These are phyloP conservation scores for Aspergillus biplanus DNA, from an alignment of 495 filamentous ascomycete species.

Conservation along the genomic window DNA sequence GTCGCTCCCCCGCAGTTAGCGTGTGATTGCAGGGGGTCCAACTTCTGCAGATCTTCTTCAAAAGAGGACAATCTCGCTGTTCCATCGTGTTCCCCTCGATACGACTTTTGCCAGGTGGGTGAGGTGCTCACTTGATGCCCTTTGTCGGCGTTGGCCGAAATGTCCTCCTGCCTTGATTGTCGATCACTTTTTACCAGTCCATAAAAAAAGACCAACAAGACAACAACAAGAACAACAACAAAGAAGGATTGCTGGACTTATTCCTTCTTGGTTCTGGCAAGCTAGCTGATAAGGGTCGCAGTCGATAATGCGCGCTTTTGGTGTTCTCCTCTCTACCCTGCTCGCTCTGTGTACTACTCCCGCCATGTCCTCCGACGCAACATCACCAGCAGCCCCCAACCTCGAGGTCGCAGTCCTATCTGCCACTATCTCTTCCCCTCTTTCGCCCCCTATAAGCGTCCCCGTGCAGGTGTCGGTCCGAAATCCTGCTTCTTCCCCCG, in stretches of 20 bases:
- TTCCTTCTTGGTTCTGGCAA: too few relatives aligned
- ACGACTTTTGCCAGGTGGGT: not conserved
- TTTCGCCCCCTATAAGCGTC: conserved; percentile 18
- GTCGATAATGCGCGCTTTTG: not conserved
- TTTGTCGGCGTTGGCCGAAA: not conserved
- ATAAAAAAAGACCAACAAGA: not conserved
- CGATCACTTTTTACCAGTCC: not conserved
- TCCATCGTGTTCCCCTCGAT: not conserved
- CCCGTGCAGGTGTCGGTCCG: conserved; percentile 41
- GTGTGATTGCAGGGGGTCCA: not conserved
- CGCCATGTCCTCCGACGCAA: not conserved
- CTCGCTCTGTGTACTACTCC: not conserved
- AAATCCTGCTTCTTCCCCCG: conserved; percentile 42
- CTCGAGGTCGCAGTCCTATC: conserved; percentile 29
- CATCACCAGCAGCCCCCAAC: not conserved
- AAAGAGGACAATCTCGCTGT: not conserved
- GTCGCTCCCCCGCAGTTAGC: not conserved
- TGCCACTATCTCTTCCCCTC: conserved; percentile 17
- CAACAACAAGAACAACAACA: not conserved
- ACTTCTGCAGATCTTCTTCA: conserved; percentile 11
- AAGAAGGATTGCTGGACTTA: not conserved
- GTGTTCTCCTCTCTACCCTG: not conserved
- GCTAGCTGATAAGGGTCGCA: not conserved
- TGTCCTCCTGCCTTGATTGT: not conserved
- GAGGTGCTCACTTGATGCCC: not conserved